phyloP scores from a whole-genome alignment of 2,329 filamentous ascomycete genomes.

The Fusarium stilboides region DNA sequence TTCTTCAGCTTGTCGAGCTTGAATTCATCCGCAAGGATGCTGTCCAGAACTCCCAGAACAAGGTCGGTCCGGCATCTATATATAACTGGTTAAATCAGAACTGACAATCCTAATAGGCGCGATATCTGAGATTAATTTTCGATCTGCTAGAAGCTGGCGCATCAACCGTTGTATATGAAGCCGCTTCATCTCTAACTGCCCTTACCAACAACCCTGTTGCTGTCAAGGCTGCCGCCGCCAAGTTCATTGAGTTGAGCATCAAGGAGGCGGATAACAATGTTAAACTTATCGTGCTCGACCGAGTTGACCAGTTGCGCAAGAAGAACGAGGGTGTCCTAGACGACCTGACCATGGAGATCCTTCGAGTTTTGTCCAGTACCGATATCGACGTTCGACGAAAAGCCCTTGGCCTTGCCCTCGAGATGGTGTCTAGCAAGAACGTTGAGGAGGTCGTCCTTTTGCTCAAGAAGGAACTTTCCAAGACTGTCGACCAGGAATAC shows the following conservation, averaged over 20 bases:
- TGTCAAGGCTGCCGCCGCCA: constrained; percentile 94
- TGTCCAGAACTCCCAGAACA: constrained; percentile 94
- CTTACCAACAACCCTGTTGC: constrained; percentile 97
- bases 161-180: constrained; percentile 97
- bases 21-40: constrained; percentile 99
- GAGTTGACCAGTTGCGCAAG: constrained; percentile 88
- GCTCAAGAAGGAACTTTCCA: constrained; percentile 96
- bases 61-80: constrained; percentile 68
- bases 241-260: constrained; percentile 97
- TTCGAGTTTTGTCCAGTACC: constrained; percentile 93
- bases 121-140: constrained; percentile 95
- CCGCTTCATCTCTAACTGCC: constrained; percentile 92
- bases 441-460: constrained; percentile 97
- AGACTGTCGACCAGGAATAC: constrained; percentile 98
- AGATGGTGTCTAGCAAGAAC: constrained; percentile 99
- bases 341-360: constrained; percentile 96
- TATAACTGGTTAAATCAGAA: constrained; percentile 45
- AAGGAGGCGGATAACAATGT: constrained; percentile 99
- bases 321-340: constrained; percentile 94
- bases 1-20: constrained; percentile 92
- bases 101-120: constrained; percentile 68
- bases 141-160: constrained; percentile 93
- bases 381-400: constrained; percentile 97
- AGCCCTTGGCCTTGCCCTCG: constrained; percentile 88
- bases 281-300: constrained; percentile 96